Evolutionary conservation across 305 asterid genomes (phyloP), one percentile per base, ranked within the genome.

Genomic region (Caryopteris hybrid): DNA sequence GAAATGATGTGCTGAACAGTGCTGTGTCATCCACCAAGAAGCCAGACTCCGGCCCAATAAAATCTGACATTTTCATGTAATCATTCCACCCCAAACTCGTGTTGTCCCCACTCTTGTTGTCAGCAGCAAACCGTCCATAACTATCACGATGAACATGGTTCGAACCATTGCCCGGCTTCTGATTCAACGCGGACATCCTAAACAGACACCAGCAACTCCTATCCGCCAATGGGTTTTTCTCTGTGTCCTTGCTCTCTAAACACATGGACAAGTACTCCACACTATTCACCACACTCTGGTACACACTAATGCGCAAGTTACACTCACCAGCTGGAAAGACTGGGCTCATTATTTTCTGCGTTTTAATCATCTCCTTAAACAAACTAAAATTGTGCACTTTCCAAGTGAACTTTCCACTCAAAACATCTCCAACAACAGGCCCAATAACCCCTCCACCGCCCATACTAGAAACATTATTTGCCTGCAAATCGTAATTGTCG

Each of bases 161-260:
- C 14, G 79, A 70, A 25, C 90, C 88, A 47, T 60, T 65, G 43
- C 96, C 95, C 0, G 84, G 89, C 83, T 86, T 92, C 86, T 95
- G 99, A 78, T 95, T 95, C 89, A 95, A 83, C 74, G 87, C 96
- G 1, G 98, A 95, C 99, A 95, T 92, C 86, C 99, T 88, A 85
- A 95, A 95, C 87, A 95, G 75, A 80, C 99, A 95, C 99, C 99
- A 95, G 74, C 99, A 95, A 88, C 98, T 95, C 88, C 96, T 92
- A 76, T 95, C 99, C 0, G 88, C 73, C 54, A 81, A 63, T 2
- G 81, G 66, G 73, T 78, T 83, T 78, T 92, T 95, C 89, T 95
- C 99, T 0, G 98, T 95, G 78, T 95, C 99, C 84, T 95, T 95
- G 75, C 99, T 95, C 89, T 95, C 99, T 89, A 95, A 82, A 74